These are phyloP conservation scores for Dendrocalamus latiflorus DNA, from an alignment of 202 grass and related monocot species.

Conservation along the genomic window DNA sequence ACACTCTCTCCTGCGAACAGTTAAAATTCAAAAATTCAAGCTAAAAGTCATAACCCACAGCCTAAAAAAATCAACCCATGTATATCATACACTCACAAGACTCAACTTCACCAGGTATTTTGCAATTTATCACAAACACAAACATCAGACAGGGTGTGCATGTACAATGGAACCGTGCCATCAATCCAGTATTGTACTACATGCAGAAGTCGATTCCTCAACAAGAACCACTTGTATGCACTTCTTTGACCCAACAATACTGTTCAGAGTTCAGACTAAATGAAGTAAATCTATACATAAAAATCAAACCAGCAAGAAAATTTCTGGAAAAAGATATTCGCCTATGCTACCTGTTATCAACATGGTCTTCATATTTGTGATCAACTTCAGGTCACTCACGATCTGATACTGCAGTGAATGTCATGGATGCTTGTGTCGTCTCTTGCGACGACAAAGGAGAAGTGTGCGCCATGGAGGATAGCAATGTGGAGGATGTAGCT, in stretches of 20 bases:
- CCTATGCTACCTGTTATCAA: constrained; percentile 13
- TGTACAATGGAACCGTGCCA: constrained; percentile 4
- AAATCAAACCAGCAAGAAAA: not conserved
- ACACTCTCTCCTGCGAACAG: too few relatives aligned
- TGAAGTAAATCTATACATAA: constrained; percentile 37
- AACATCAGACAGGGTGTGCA: not conserved
- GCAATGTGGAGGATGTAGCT: constrained; percentile 13
- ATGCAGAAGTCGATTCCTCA: not conserved
- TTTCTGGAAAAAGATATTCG: not conserved
- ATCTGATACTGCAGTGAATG: constrained; percentile 50
- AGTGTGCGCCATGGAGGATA: constrained; percentile 31
- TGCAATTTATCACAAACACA: not conserved
- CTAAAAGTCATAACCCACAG: too few relatives aligned
- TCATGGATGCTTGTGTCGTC: constrained; percentile 47
- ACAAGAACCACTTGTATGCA: not conserved
- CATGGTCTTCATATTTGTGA: not conserved
- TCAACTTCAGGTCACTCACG: constrained; percentile 31
- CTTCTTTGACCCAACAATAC: constrained; percentile 24
- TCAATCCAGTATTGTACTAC: constrained; percentile 20
- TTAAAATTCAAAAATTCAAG: too few relatives aligned
- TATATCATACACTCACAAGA: not conserved
- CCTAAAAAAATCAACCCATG: too few relatives aligned
- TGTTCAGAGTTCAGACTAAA: constrained; percentile 12
- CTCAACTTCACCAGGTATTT: not conserved
- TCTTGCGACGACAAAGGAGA: constrained; percentile 34